These are phyloP conservation scores for Medicago lupulina DNA, from an alignment of 306 rosid genomes.

Conservation along the genomic window DNA sequence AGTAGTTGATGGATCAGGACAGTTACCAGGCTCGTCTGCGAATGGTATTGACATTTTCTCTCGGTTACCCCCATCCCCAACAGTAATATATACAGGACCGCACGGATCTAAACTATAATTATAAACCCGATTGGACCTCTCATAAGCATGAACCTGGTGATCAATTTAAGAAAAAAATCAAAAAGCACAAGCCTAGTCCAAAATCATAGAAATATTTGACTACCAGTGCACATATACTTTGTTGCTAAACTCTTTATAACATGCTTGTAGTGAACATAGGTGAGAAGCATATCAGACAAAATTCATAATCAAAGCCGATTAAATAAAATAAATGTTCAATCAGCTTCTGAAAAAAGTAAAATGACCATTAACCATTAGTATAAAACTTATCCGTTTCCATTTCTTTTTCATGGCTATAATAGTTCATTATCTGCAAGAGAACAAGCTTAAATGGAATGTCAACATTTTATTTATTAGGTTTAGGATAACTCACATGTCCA, in stretches of 20 bases:
- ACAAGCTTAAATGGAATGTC: constrained; percentile 20
- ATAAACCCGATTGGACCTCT: constrained; percentile 82
- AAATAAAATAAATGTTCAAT: constrained; percentile 17
- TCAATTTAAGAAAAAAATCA: constrained; percentile 32
- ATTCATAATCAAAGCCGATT: background rate
- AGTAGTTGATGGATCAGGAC: constrained; percentile 65
- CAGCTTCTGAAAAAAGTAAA: constrained; percentile 3
- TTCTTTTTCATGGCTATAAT: constrained; percentile 15
- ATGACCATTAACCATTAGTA: background rate
- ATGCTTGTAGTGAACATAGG: constrained; percentile 25
- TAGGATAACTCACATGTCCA: constrained; percentile 76
- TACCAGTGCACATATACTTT: background rate
- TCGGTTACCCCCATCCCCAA: constrained; percentile 89
- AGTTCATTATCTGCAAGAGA: constrained; percentile 21
- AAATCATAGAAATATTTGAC: constrained; percentile 28
- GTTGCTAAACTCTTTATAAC: constrained; percentile 7
- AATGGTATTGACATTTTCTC: constrained; percentile 74
- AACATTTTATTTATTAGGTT: constrained; percentile 1
- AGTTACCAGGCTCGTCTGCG: constrained; percentile 70
- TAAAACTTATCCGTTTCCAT: background rate
- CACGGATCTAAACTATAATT: constrained; percentile 79
- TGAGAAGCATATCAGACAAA: constrained; percentile 35
- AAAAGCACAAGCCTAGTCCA: constrained; percentile 17
- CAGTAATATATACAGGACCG: constrained; percentile 74
- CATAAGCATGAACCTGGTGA: constrained; percentile 86